Percentiles rank a stretch among this genome's conserved stretches.
Evolutionary conservation across 345 rosid species (phyloP).

Genomic region (Boechera stricta): DNA sequence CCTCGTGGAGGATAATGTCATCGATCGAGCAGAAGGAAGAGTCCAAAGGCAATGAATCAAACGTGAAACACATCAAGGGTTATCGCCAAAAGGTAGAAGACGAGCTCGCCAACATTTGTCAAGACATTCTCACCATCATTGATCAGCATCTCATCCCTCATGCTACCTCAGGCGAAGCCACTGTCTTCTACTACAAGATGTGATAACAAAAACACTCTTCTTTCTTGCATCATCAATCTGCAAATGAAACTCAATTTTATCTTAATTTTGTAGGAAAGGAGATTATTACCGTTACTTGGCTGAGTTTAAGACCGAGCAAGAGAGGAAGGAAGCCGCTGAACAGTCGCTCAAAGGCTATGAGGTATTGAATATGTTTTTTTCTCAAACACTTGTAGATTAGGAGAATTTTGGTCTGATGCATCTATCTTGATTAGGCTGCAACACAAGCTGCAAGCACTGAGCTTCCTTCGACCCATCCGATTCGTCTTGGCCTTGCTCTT

Average conservation of each 20-base stretch:
- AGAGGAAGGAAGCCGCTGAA: slow-evolving; percentile 92
- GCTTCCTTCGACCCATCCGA: slow-evolving; percentile 97
- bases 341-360: slow-evolving; percentile 93
- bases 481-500: slow-evolving; percentile 98
- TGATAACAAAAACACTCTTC: slow-evolving; percentile 38
- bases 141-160: slow-evolving; percentile 86
- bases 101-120: slow-evolving; percentile 85
- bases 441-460: slow-evolving; percentile 84
- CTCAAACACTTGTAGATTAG: not conserved
- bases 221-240: not conserved
- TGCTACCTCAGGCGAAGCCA: slow-evolving; percentile 89
- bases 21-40: slow-evolving; percentile 98
- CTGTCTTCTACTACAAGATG: slow-evolving; percentile 98
- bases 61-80: slow-evolving; percentile 77
- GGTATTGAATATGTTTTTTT: slow-evolving; percentile 45
- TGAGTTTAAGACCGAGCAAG: slow-evolving; percentile 91
- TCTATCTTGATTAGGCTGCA: slow-evolving; percentile 67
- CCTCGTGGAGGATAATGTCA: slow-evolving; percentile 98
- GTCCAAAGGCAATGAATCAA: slow-evolving; percentile 83
- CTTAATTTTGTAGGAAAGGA: slow-evolving; percentile 67
- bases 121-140: slow-evolving; percentile 81
- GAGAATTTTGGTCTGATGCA: slow-evolving; percentile 8
- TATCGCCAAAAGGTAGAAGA: slow-evolving; percentile 95
- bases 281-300: slow-evolving; percentile 94
- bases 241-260: not conserved